Base-by-base conservation (phyloP, 768 basidiomycete genomes). In the Leccinum ochraceum region DNA sequence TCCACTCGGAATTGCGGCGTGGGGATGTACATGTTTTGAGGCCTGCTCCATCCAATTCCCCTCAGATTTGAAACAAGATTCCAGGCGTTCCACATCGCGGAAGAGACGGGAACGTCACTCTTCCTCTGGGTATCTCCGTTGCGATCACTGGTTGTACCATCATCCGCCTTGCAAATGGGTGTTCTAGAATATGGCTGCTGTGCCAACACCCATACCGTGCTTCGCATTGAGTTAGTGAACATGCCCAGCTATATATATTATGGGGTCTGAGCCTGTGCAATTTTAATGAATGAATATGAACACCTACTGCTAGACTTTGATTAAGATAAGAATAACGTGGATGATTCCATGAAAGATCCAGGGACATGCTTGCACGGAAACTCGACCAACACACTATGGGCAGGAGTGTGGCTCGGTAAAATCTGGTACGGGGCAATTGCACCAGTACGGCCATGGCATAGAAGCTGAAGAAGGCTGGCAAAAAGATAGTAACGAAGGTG, bases 371-470 rank as follows among this genome's bases (percentile, higher is more conserved):
- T 4, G 79, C 78, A 14, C 79, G 76, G 57, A 79, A 81, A 17
- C 79, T 68, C 7, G 71, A 58, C 74, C 78, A 81, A 32, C 83
- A 67, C 4, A 83, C 78, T 13, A 82, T 60, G 3, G 84, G 83
- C 28, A 86, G 75, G 37, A 86, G 62, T 13, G 81, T 79, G 34
- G 78, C 60, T 51, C 84, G 80, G 58, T 80, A 68, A 3, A 72
- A 52, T 50, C 73, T 70, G 1, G 85, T 84, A 34, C 70, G 71
- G 0, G 81, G 81, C 14, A 80, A 67, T 42, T 83, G 74, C 7
- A 86, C 82, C 53, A 88, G 77, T 36, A 84, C 68, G 13, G 85
- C 85, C 57, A 82, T 81, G 11, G 66, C 71, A 74, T 82, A 84
- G 70, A 81, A 84, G 59, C 74, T 74, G 24, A 81, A 57, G 1